Conservation (phyloP, 768 basidiomycete species). For the Ramaria sp. region DNA sequence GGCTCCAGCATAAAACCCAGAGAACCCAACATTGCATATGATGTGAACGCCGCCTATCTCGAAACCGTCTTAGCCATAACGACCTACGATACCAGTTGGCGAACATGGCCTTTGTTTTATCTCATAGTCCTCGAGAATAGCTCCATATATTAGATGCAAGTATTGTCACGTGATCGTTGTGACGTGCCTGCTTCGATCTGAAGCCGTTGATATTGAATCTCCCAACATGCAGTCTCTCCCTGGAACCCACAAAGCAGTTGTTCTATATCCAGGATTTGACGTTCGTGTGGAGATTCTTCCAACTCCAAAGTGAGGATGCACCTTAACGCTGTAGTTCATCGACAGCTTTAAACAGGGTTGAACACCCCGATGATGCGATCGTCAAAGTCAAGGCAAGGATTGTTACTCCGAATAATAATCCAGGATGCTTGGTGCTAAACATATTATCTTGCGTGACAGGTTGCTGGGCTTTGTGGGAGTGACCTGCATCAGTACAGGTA, state of each 20-base stretch:
- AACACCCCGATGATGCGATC: constrained; percentile 68
- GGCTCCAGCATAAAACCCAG: too few relatives aligned
- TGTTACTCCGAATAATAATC: not conserved
- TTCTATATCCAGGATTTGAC: constrained; percentile 10
- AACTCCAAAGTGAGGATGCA: constrained; percentile 4
- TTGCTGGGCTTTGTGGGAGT: constrained; percentile 34
- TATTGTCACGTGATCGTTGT: not conserved
- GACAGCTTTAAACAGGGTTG: constrained; percentile 32
- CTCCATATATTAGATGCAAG: too few relatives aligned
- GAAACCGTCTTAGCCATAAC: too few relatives aligned
- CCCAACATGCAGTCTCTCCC: too few relatives aligned
- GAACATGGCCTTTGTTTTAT: too few relatives aligned
- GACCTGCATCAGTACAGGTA: constrained; percentile 71
- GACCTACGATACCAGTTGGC: too few relatives aligned
- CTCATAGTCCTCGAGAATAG: too few relatives aligned
- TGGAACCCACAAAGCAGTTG: constrained; percentile 9
- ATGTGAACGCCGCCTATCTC: too few relatives aligned
- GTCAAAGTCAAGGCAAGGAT: constrained; percentile 54
- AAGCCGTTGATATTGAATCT: too few relatives aligned
- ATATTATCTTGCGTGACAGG: constrained; percentile 7
- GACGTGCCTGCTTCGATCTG: too few relatives aligned
- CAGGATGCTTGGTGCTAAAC: too few relatives aligned
- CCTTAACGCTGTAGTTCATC: not conserved
- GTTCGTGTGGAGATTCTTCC: constrained; percentile 9
- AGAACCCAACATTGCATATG: too few relatives aligned